Evolutionary conservation across 2,329 filamentous ascomycete genomes (phyloP), one percentile per base, ranked within the genome.

Genomic region (Ophiostoma australiae): DNA sequence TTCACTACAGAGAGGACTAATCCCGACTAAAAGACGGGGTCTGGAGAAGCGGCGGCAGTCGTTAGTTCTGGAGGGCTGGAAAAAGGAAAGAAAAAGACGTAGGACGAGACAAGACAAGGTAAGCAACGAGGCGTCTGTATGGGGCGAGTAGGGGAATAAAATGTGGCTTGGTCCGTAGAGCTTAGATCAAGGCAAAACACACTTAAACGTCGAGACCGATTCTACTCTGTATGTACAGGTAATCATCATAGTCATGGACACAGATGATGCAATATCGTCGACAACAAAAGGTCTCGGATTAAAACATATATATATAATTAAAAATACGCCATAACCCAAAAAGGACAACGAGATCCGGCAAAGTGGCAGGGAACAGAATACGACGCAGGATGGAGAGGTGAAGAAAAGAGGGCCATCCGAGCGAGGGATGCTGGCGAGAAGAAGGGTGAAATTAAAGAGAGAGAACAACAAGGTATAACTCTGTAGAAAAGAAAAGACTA

Each of bases 1-100:
- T 5, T 37, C 6, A 48, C 44, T 48, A 48, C 3, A 13, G 44
- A 48, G 41, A 48, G 41, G 15, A 48, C 5, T 48, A 48, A 5
- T 17, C 13, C 48, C 20, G 27, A 63, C 23, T 6, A 63, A 63
- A 63, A 63, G 27, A 65, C 35, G 63, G 35, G 63, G 35, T 41
- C 63, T 66, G 63, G 35, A 66, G 63, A 66, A 66, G 63, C 15
- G 17, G 52, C 61, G 31, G 61, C 23, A 37, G 17, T 20, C 55
- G 31, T 35, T 31, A 35, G 13, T 33, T n/a, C 4, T 35, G 17
- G 20, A 39, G 17, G 33, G 35, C 6, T 23, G 20, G n/a, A 23
- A 55, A 23, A 23, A 55, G 27, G 27, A 61, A 4, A 61, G 8
- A 27, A 33, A 33, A 17, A 33, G 15, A 31, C 11, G 23, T 23